Evolutionary conservation across 768 basidiomycete genomes (phyloP), one percentile per base, ranked within the genome.

Genomic region (Punctularia strigosozonata): DNA sequence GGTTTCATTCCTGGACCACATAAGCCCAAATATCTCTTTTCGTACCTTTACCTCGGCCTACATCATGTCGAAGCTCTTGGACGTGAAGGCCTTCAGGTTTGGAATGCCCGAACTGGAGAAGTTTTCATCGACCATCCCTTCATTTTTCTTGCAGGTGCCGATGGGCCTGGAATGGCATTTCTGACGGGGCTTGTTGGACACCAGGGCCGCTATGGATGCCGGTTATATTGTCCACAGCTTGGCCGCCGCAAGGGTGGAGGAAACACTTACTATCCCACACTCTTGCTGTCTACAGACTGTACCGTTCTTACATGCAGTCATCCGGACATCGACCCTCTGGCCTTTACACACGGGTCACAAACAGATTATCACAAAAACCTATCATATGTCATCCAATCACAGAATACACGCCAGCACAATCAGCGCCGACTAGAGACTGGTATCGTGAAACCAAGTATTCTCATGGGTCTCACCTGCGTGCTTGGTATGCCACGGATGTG

Each of bases 401-500:
- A 6, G 42, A 41, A 41, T 24, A 6, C 12, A 10, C 14, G 14
- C 7, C 38, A 40, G 23, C 30, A 42, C 18, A 25, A 36, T 21
- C 7, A 17, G 28, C 21, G 20, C 3, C 32, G 44, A 10, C 28
- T 53, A 1, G 47, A 50, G 4, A 66, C 61, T 1, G 65, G 66
- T 0, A 49, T 68, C 8, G 49, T 37, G 0, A 62, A 60, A 25
- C 59, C 61, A 0, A 58, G 48, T 1, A 50, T 71, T 7, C 55
- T 71, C 17, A 47, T 48, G 13, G 63, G 62, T 1, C 47, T 72
- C 0, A 18, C 30, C 0, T 36, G 20, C 3, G 52, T 38, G 0
- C 52, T 67, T 6, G 48, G 50, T 0, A 37, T 66, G 4, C 66
- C 66, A 1, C 21, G 34, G 0, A 55, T 52, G 19, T 69, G 68